phyloP scores from a whole-genome alignment of 2,329 filamentous ascomycete genomes.

The Aspergillus aculeatus region DNA sequence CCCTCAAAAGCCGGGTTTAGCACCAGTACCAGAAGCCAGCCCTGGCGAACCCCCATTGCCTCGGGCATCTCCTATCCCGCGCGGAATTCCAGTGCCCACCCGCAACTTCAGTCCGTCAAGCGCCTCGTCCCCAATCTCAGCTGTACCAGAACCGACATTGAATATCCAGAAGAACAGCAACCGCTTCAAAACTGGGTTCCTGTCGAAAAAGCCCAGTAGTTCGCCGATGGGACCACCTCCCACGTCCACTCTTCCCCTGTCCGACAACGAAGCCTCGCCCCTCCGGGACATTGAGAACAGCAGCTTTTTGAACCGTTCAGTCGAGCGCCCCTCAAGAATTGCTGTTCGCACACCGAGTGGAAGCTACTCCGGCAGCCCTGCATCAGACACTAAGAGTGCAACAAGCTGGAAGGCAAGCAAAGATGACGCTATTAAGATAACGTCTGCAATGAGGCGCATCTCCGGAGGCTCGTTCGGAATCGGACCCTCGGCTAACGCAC shows the following conservation, averaged over 20 bases:
- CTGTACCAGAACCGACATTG: constrained; percentile 58
- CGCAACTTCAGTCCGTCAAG: constrained; percentile 39
- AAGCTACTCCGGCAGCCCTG: constrained; percentile 33
- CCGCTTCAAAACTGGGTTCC: constrained; percentile 85
- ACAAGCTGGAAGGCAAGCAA: constrained; percentile 47
- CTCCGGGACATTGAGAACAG: constrained; percentile 54
- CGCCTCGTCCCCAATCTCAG: constrained; percentile 58
- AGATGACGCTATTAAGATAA: constrained; percentile 55
- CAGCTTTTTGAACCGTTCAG: constrained; percentile 49
- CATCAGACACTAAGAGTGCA: constrained; percentile 49
- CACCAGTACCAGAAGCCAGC: constrained; percentile 53
- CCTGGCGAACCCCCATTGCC: constrained; percentile 51
- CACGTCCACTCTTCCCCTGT: constrained; percentile 59
- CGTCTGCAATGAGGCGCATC: constrained; percentile 57
- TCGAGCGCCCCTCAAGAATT: constrained; percentile 40
- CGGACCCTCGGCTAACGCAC: constrained; percentile 38
- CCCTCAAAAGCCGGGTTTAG: constrained; percentile 66
- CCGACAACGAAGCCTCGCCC: constrained; percentile 57
- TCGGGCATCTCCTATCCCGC: constrained; percentile 52
- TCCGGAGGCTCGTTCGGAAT: constrained; percentile 45
- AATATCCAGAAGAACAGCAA: constrained; percentile 66
- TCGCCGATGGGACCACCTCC: constrained; percentile 63
- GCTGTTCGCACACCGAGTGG: constrained; percentile 42
- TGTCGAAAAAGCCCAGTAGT: constrained; percentile 66
- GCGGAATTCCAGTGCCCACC: constrained; percentile 42